Base-by-base conservation (phyloP, 2,329 filamentous ascomycete genomes). In the Sporothrix schenckii region DNA sequence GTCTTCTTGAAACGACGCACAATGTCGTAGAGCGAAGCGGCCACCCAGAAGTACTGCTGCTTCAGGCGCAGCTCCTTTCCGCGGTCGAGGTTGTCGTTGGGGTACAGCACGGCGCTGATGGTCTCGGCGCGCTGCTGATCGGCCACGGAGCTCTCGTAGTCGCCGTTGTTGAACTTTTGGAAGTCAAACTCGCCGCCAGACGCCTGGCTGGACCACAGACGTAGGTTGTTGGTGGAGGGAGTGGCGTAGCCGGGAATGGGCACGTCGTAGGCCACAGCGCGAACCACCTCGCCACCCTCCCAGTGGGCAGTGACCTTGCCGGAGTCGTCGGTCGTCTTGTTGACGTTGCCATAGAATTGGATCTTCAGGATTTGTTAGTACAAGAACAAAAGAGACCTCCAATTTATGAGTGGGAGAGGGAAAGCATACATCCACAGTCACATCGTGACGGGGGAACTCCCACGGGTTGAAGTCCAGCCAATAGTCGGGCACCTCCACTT, bases 21-120 rank as follows among this genome's bases (percentile, higher is more conserved):
- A 78, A 99, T 99, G 77, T 99, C 95, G 78, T 93, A 93, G 4
- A 99, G 86, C 19, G 95, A 99, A 19, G 95, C 95, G 68, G 95
- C 94, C 77, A 97, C 97, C 95, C 95, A 99, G 83, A 99, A 99
- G 86, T 99, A 99, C 80, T 99, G 95, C 81, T 99, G 95, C 87
- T 99, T 99, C 80, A 99, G 82, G 69, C 95, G 92, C 73, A 99
- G 88, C 84, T 99, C 95, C 81, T 99, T 99, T 73, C 95, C 95
- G 74, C 93, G 88, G 75, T 98, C 94, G 58, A 99, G 87, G 81
- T 97, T 98, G 81, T 98, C 94, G 77, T 99, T 99, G 72, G 95
- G 95, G 78, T 99, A 99, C 58, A 99, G 83, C 16, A 99, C 95
- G 44, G 94, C 94, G 68, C 94, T 97, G 82, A 99, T 99, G 69